A percentile compares a stretch with the other conserved stretches of the same genome.
phyloP scores from a whole-genome alignment of 257 asterid species.

The Craterostigma plantagineum region DNA sequence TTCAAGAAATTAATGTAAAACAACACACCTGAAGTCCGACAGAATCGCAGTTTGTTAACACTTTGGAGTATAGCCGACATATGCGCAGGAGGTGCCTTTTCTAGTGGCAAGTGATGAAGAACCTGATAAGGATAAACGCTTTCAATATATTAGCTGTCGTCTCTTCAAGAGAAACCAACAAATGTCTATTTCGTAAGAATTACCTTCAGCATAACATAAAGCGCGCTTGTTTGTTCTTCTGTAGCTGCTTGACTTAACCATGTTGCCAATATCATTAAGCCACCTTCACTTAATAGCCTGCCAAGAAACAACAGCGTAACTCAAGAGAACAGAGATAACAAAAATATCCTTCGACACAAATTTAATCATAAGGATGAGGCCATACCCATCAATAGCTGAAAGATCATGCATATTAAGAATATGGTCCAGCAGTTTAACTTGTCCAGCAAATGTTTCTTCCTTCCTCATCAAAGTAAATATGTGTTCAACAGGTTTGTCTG shows the following conservation, averaged over 20 bases:
- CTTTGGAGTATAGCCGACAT: conserved; percentile 93
- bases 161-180: conserved; percentile 5
- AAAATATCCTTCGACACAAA: too few species aligned
- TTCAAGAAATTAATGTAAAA: conserved; percentile 11
- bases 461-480: conserved; percentile 64
- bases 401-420: conserved; percentile 53
- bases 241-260: conserved; percentile 86
- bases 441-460: conserved; percentile 84
- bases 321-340: background rate
- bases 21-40: conserved; percentile 78
- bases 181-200: background rate
- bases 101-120: conserved; percentile 73
- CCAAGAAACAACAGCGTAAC: background rate
- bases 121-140: conserved; percentile 28
- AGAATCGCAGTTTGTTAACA: conserved; percentile 76
- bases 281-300: conserved; percentile 84
- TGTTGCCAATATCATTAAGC: conserved; percentile 79
- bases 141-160: background rate
- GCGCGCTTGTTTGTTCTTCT: conserved; percentile 84
- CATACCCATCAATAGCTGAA: conserved; percentile 58
- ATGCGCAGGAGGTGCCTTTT: conserved; percentile 73
- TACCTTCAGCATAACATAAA: conserved; percentile 66
- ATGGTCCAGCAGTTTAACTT: conserved; percentile 80
- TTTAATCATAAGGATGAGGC: background rate
- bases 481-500: conserved; percentile 49